These are phyloP conservation scores for Neurospora sublineolata DNA, from an alignment of 495 filamentous ascomycete genomes.

Conservation along the genomic window DNA sequence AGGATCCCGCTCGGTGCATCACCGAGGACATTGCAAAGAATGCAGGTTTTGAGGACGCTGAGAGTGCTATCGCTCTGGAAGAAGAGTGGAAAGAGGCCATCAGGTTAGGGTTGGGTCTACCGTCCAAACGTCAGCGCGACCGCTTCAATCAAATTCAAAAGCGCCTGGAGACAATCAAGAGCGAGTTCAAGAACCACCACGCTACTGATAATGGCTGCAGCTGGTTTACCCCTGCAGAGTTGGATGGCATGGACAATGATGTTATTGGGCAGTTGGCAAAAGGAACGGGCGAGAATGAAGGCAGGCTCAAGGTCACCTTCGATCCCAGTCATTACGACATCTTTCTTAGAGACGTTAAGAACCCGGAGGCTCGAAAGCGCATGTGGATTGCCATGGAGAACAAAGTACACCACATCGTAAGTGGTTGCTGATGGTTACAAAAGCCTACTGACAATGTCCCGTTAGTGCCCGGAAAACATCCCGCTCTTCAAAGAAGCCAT, in stretches of 20 bases:
- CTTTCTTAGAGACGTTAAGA: slow-evolving; percentile 48
- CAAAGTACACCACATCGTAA: slow-evolving; percentile 27
- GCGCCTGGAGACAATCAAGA: slow-evolving; percentile 43
- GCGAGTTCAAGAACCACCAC: slow-evolving; percentile 48
- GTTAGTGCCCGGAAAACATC: slow-evolving; percentile 66
- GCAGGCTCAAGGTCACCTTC: slow-evolving; percentile 46
- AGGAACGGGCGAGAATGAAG: slow-evolving; percentile 57
- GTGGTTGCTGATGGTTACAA: not conserved
- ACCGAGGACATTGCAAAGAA: slow-evolving; percentile 18
- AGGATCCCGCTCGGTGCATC: slow-evolving; percentile 24
- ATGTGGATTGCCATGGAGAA: slow-evolving; percentile 50
- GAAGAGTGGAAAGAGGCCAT: slow-evolving; percentile 48
- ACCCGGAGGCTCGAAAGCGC: slow-evolving; percentile 41
- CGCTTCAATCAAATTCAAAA: slow-evolving; percentile 57
- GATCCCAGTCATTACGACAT: slow-evolving; percentile 46
- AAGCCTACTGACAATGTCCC: not conserved
- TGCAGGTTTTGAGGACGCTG: slow-evolving; percentile 27
- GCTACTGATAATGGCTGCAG: slow-evolving; percentile 50
- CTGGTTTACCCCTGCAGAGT: slow-evolving; percentile 48
- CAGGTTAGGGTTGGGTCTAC: slow-evolving; percentile 43
- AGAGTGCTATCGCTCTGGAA: slow-evolving; percentile 43
- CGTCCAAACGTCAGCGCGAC: slow-evolving; percentile 41
- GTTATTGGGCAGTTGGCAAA: slow-evolving; percentile 50
- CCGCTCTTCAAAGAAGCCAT: slow-evolving; percentile 80
- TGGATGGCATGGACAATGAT: slow-evolving; percentile 48